Base-by-base conservation (phyloP, 352 stramenopile species). In the Halophytophthora batemanensis region DNA sequence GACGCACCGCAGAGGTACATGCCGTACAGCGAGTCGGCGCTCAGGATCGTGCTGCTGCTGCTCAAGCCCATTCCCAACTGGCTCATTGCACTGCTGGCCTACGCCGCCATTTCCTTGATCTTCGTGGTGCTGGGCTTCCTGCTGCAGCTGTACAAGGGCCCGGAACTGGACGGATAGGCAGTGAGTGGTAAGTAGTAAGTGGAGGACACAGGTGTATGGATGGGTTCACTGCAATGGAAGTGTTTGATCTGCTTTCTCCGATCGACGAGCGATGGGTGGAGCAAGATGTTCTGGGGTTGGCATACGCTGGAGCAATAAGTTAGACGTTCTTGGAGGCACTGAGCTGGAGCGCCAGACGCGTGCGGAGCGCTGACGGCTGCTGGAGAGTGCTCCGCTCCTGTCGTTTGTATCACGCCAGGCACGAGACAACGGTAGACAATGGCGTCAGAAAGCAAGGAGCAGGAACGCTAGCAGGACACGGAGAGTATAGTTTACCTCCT, bases 1-100 rank as follows among this genome's bases (percentile, higher is more conserved):
- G 80, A 90, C 35, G 49, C 79, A 7, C 56, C 64, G 41, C 64
- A 83, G 56, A 71, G 80, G 10, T 90, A 90, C 60, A 70, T 71
- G 61, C 80, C 80, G 23, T 87, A 86, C 69, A 75, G 44, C 37
- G 56, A 69, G 22, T 55, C 61, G 1, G 46, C 40, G 0, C 39
- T 71, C 35, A 54, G 46, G 19, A 45, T 71, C 11, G 51, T 71
- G 22, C 18, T 44, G 34, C 17, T 71, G 29, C 18, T 72, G 17
- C 45, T 77, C 37, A 65, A 64, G 29, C 73, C 73, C 3, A 43
- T 83, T 22, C 52, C 74, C n/a, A 60, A 46, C 38, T 64, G 53
- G 11, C 48, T 66, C 38, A 53, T 69, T n/a, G 64, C 44, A 19
- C 56, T 66, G 21, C 18, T 70, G 21, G 66, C 69, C 45, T 72